Conservation (phyloP, 805 yeast species). For the Priceomyces castillae region DNA sequence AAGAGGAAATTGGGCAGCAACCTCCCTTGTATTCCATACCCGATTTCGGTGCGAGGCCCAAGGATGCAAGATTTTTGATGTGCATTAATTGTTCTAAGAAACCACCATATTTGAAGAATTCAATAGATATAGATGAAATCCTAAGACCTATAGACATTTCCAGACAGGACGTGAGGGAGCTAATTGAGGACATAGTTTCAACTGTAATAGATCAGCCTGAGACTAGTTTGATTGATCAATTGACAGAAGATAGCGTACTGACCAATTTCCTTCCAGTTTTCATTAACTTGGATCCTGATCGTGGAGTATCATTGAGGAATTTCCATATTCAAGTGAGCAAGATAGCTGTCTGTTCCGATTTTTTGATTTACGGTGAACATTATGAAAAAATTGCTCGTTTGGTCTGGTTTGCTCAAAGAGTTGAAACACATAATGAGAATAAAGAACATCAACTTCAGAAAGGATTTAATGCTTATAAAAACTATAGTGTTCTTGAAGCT, state of each 20-base stretch:
- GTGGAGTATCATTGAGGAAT: conserved; percentile 76
- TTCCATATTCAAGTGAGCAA: conserved; percentile 87
- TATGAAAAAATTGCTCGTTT: conserved; percentile 27
- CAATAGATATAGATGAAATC: conserved; percentile 53
- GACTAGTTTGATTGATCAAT: conserved; percentile 17
- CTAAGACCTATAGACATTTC: conserved; percentile 48
- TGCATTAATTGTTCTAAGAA: conserved; percentile 22
- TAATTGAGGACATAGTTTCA: conserved; percentile 18
- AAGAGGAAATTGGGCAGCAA: background rate
- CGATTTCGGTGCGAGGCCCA: conserved; percentile 18
- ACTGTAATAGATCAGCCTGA: conserved; percentile 12
- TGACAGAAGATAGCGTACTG: conserved; percentile 42
- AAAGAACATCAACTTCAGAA: no score
- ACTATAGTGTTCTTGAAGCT: no score
- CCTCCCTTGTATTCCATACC: conserved; percentile 6
- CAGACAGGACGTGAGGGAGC: conserved; percentile 26
- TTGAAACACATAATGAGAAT: conserved; percentile 15
- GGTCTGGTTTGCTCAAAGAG: conserved; percentile 38
- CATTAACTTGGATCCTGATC: conserved; percentile 59
- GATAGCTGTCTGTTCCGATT: conserved; percentile 68
- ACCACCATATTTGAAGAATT: conserved; percentile 43
- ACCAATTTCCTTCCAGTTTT: conserved; percentile 52
- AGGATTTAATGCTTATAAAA: no score
- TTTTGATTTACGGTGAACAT: conserved; percentile 56
- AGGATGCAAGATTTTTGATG: conserved; percentile 38